Evolutionary conservation across 805 yeast species (phyloP).

Genomic region (Yamadazyma sp.): DNA sequence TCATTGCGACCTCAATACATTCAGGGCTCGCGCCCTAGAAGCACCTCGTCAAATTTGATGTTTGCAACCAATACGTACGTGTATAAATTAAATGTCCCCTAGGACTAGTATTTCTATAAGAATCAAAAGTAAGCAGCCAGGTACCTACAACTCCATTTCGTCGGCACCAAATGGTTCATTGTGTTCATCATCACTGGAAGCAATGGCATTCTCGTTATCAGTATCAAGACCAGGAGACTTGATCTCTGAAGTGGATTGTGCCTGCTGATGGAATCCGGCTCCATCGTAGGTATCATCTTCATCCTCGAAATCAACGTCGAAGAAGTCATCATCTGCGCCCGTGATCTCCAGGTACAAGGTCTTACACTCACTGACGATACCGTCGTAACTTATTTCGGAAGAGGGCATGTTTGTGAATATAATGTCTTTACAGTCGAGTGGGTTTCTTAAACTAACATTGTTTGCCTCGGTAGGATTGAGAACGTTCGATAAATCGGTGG

Average conservation of each 20-base stretch:
- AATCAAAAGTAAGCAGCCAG: no score
- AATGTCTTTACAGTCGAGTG: conserved; percentile 44
- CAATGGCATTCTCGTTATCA: conserved; percentile 32
- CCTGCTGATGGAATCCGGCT: conserved; percentile 18
- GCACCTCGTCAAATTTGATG: no score
- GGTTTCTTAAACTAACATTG: conserved; percentile 23
- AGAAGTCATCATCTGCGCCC: conserved; percentile 94
- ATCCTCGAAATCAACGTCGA: conserved; percentile 94
- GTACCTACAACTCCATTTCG: conserved; percentile 42
- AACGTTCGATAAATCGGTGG: conserved; percentile 40
- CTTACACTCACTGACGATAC: conserved; percentile 79
- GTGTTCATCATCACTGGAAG: conserved; percentile 40
- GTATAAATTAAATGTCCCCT: no score
- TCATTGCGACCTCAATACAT: no score
- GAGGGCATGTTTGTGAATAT: conserved; percentile 65
- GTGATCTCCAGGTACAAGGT: conserved; percentile 73
- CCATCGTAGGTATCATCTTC: conserved; percentile 59
- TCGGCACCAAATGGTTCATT: conserved; percentile 46
- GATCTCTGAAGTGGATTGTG: neutral
- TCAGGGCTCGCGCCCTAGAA: conserved; percentile 4
- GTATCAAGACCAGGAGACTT: conserved; percentile 5
- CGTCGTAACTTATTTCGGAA: conserved; percentile 87
- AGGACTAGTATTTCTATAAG: no score
- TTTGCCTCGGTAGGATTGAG: conserved; percentile 30
- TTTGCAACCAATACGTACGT: no score